Evolutionary conservation across 2,329 filamentous ascomycete genomes (phyloP).

Genomic region (Penicillium polonicum): DNA sequence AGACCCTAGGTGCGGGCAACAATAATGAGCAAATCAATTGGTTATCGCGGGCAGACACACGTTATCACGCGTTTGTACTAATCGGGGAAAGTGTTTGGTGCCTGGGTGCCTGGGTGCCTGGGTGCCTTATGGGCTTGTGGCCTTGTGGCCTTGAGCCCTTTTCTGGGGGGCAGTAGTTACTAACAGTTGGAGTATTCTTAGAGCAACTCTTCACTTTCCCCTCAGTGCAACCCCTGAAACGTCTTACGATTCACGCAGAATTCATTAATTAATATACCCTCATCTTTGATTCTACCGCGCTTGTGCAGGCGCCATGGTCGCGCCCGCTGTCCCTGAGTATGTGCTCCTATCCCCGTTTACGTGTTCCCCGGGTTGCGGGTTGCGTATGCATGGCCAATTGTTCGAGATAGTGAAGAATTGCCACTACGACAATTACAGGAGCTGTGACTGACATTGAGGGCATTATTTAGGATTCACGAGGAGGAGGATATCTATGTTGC

Average conservation of each 20-base stretch:
- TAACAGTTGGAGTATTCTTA: constrained; percentile 5
- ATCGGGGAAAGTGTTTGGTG: constrained; percentile 14
- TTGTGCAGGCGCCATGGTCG: constrained; percentile 58
- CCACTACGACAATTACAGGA: constrained; percentile 6
- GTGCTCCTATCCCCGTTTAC: constrained; percentile 37
- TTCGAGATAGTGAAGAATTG: constrained; percentile 1
- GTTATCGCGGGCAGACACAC: constrained; percentile 19
- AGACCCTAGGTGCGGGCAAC: neutral
- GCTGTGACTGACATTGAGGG: constrained; percentile 21
- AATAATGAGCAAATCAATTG: constrained; percentile 5
- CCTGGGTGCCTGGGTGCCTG: constrained; percentile 6
- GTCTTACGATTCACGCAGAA: constrained; percentile 1
- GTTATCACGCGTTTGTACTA: constrained; percentile 18
- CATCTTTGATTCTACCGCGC: constrained; percentile 17
- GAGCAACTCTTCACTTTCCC: constrained; percentile 15
- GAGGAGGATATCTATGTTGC: constrained; percentile 81
- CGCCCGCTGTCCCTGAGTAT: constrained; percentile 74
- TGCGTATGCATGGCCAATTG: constrained; percentile 24
- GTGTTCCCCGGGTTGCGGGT: constrained; percentile 30
- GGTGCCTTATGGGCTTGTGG: constrained; percentile 22
- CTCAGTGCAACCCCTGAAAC: constrained; percentile 9
- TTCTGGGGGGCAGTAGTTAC: constrained; percentile 5
- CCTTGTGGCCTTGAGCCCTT: constrained; percentile 25
- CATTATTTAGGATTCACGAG: constrained; percentile 73
- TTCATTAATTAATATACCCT: constrained; percentile 1